These are phyloP conservation scores for Hyaloperonospora arabidopsidis DNA, from an alignment of 352 stramenopile species.

Conservation along the genomic window DNA sequence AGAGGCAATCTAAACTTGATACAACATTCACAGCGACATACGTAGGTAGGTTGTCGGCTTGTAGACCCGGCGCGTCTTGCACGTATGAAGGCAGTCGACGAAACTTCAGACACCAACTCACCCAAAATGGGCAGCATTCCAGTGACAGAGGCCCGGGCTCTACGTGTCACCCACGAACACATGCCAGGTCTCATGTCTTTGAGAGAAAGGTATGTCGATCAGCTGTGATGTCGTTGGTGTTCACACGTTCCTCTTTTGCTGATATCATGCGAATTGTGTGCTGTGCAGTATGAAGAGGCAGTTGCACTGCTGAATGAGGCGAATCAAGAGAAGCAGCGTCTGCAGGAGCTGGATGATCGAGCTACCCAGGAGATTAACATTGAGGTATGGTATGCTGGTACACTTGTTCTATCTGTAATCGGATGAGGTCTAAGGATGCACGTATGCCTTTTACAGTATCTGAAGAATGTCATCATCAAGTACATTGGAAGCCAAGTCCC, in stretches of 20 bases:
- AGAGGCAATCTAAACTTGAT: too few species aligned
- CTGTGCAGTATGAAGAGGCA: conserved; percentile 46
- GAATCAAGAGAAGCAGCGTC: conserved; percentile 47
- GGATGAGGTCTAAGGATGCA: conserved; percentile 5
- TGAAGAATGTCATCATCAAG: conserved; percentile 84
- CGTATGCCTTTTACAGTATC: conserved; percentile 37
- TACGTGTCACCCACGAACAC: too few species aligned
- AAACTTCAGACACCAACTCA: too few species aligned
- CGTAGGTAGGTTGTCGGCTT: too few species aligned
- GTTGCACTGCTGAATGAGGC: conserved; percentile 39
- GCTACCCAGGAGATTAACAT: conserved; percentile 47
- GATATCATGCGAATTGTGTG: conserved; percentile 2
- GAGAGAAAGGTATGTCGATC: conserved; percentile 39
- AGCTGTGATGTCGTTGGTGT: neutral
- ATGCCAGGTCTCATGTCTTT: conserved; percentile 34
- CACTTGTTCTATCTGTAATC: neutral
- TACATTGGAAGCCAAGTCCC: conserved; percentile 72
- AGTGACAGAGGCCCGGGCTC: too few species aligned
- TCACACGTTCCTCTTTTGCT: conserved; percentile 1
- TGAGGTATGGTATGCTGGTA: conserved; percentile 32
- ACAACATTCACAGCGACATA: too few species aligned
- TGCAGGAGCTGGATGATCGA: conserved; percentile 40
- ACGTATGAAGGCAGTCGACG: too few species aligned
- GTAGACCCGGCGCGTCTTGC: too few species aligned
- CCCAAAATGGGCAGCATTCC: too few species aligned